Base-by-base conservation (phyloP, 805 yeast species). In the Cyberlindnera galapagoensis region DNA sequence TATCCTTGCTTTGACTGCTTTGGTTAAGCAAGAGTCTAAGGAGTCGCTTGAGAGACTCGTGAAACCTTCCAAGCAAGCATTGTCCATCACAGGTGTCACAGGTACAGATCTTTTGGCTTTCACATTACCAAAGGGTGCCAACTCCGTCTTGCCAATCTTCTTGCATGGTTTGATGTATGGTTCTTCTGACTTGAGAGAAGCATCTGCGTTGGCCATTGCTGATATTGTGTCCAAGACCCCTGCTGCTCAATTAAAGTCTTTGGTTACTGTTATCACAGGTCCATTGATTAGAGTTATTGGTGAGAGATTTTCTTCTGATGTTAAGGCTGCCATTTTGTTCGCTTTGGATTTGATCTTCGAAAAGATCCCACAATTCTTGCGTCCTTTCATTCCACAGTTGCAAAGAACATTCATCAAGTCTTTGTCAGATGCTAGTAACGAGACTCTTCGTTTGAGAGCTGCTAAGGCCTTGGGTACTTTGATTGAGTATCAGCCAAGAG, bases 271-370 rank as follows among this genome's bases (percentile, higher is more conserved):
- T 18, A 85, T 94, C 42, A 88, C 96, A 18, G 99, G 99, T 62
- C 98, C 98, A 24, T 70, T 92, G 52, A 92, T 92, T 60, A 86
- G 99, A 69, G 95, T 90, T 35, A 84, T 90, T 52, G 98, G 99
- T 52, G 99, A 92, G 59, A 77, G 95, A 58, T 90, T 85, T 44
- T 73, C 80, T 12, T 71, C 94, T 40, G 95, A 87, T 46, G 85
- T 92, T 47, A 92, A 92, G 67, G 80, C 95, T 22, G 95, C 95
- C n/a, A 90, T 94, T 46, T 67, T 92, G 51, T 69, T 71, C 41
- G 94, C 97, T 1, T 70, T 94, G 56, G 82, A 81, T 52, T 73
- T 73, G 42, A 63, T 94, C 52, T 76, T 92, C 49, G 62, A 62
- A 16, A 83, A 86, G 64, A 82, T 90, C 46, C 96, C 98, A 3